A percentile compares a stretch with the other conserved stretches of the same genome.
Conservation (phyloP, 129 eudicot genomes). For the Lactuca saligna region DNA sequence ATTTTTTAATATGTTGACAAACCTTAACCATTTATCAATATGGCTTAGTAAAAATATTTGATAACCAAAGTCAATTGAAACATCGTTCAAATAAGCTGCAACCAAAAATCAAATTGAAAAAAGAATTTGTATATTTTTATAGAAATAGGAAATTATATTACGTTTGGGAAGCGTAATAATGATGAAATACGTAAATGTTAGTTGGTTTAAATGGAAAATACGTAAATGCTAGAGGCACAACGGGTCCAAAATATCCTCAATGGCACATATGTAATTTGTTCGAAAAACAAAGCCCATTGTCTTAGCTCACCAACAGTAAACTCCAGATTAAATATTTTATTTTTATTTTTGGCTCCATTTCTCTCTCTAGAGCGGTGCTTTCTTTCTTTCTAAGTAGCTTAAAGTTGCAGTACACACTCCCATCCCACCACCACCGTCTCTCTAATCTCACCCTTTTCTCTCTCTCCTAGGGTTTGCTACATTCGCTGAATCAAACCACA, state of each 20-base stretch:
- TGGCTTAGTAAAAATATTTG: too few relatives aligned
- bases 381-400: constrained; percentile 44
- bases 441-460: constrained; percentile 30
- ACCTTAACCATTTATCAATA: too few relatives aligned
- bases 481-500: constrained; percentile 7
- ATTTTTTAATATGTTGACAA: too few relatives aligned
- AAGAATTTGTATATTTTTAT: too few relatives aligned
- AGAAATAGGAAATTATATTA: too few relatives aligned
- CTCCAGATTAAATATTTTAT: constrained; percentile 20
- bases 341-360: constrained; percentile 25
- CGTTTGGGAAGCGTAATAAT: too few relatives aligned
- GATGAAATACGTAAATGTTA: too few relatives aligned
- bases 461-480: constrained; percentile 49
- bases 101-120: too few relatives aligned
- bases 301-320: background rate
- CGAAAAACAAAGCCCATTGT: constrained; percentile 3
- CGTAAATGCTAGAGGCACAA: background rate
- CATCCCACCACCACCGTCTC: constrained; percentile 30
- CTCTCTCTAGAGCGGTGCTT: constrained; percentile 24
- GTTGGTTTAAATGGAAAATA: background rate
- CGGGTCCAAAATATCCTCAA: background rate
- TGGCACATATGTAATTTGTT: constrained; percentile 29
- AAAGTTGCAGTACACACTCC: constrained; percentile 44
- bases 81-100: too few relatives aligned
- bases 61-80: too few relatives aligned